Base-by-base conservation (phyloP, 306 rosid genomes). In the Leucaena leucocephala region DNA sequence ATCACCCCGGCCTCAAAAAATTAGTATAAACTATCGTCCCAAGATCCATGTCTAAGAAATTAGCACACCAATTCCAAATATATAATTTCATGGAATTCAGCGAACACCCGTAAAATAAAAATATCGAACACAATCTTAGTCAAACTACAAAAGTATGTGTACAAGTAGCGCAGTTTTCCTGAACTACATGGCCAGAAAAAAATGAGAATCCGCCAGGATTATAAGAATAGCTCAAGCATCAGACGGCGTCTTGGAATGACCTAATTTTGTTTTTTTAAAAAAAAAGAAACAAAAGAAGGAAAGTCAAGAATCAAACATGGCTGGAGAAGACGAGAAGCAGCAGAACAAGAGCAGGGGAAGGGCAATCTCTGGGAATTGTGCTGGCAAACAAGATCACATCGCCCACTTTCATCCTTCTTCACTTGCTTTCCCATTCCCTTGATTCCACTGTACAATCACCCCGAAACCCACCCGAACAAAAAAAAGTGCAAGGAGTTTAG, bases 401-500 rank as follows among this genome's bases (percentile, higher is more conserved):
- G 44, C 3, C 19, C 55, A 54, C 16, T 57, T 1, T 27, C 5
- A 3, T 40, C 44, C 8, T 40, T 7, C 44, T 40, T 19, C 46
- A 9, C 13, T 5, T 33, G 2, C 55, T 39, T n/a, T 34, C 6
- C 5, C 40, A 50, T 50, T 17, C 8, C 19, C 15, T 40, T 39
- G 40, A 11, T 17, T 33, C 16, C 46, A 43, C 62, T 52, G 42
- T 58, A 40, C 8, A 40, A 40, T 5, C 44, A 40, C 8, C 44
- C 44, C 44, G 1, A 6, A 6, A 40, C 8, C 8, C 0, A 43
- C 27, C 27, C 27, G 8, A 43, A 38, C 12, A 55, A 10, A 19
- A 22, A 44, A 36, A 74, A 75, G 75, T 61, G 83, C 68, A 78
- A 71, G 74, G 66, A 79, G 86, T 83, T 74, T 83, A 73, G 77